phyloP scores from a whole-genome alignment of 192 early-diverging fungal species.

The Backusella psychrophila region DNA sequence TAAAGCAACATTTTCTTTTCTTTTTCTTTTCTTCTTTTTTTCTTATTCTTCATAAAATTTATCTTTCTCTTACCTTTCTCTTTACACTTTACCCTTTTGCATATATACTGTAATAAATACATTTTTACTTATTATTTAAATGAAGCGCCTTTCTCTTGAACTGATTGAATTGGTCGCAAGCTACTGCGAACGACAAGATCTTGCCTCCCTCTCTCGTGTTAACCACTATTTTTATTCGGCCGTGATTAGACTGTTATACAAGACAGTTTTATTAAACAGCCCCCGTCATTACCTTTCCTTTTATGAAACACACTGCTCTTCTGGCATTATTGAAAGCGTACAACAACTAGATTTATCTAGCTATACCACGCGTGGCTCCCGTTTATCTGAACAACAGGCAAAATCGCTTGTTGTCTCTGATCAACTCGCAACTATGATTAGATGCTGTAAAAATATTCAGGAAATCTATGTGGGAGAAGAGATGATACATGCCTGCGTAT shows the following conservation, averaged over 20 bases:
- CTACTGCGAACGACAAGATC: background rate
- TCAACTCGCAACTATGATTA: constrained; percentile 12
- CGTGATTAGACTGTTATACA: background rate
- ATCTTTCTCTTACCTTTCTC: background rate
- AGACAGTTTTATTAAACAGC: constrained; percentile 2
- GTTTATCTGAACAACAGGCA: constrained; percentile 20
- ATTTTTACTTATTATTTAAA: background rate
- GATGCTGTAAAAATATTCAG: constrained; percentile 8
- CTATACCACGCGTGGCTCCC: constrained; percentile 19
- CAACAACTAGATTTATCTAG: constrained; percentile 17
- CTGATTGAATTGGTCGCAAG: constrained; percentile 7
- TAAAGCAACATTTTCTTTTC: background rate
- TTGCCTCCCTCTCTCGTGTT: background rate
- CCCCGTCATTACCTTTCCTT: constrained; percentile 14
- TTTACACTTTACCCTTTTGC: background rate
- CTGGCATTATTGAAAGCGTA: background rate
- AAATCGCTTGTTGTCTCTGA: constrained; percentile 11
- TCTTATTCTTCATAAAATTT: background rate
- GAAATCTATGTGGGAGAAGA: constrained; percentile 16
- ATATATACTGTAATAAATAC: background rate
- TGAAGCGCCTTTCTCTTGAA: constrained; percentile 4
- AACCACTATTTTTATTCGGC: constrained; percentile 12
- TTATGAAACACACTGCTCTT: background rate
- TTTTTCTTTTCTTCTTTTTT: background rate
- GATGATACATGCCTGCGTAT: constrained; percentile 11